Evolutionary conservation across 129 eudicot species (phyloP), one percentile per base, ranked within the genome.

Genomic region (Smallanthus sonchifolius): DNA sequence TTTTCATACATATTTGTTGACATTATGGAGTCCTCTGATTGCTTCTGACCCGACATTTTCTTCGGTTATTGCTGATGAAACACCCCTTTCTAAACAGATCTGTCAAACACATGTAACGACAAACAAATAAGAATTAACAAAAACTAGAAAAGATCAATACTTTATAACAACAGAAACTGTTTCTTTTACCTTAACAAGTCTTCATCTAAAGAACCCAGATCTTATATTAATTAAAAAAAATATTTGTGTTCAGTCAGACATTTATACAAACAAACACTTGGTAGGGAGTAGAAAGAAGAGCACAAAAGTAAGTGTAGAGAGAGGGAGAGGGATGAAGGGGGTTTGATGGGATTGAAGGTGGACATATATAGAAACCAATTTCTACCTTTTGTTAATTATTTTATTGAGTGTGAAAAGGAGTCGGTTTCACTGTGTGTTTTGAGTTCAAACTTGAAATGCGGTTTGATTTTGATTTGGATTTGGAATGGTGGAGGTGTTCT

Each of bases 21-120:
- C 17, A 87, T 89, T 65, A 89, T 92, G 15, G 96, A 87, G 77
- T 90, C 96, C 79, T 92, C 96, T 86, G 87, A 95, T 87, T 85
- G 96, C 84, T 89, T 92, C 77, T 83, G 79, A 66, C 74, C 67
- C 91, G 84, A 80, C 96, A 89, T 92, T 87, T 61, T 85, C 80
- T 84, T 64, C 71, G 66, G 34, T 69, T 72, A 44, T 28, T 7
- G 54, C 17, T 69, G 20, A 57, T 42, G 38, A 39, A 54, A n/a
- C 61, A 35, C 19, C 19, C 15, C 35, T 10, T 16, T 67, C 69
- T 56, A 77, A 77, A 77, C 69, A 56, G 75, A 62, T 78, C 77
- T 69, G 71, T 47, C 71, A 70, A 24, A 48, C 65, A 78, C 44
- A 68, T 40, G 24, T 42, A 69, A 68, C 45, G 51, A 77, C 68